These are phyloP conservation scores for Protoeuglena noctilucae DNA, from an alignment of 139 green algal genomes.

Conservation along the genomic window DNA sequence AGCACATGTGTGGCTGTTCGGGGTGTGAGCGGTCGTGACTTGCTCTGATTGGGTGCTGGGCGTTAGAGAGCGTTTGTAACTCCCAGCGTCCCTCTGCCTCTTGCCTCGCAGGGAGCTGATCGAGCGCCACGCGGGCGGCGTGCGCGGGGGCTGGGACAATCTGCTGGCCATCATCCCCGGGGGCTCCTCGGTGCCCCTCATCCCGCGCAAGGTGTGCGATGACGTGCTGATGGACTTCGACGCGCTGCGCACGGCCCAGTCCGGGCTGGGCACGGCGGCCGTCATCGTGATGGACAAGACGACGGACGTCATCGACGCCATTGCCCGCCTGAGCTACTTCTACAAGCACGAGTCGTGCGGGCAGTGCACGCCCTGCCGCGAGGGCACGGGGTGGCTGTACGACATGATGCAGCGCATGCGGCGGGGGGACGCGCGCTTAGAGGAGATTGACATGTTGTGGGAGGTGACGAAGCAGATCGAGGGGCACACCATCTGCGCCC, in stretches of 20 bases:
- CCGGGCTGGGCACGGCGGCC: conserved; percentile 82
- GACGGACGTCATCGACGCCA: conserved; percentile 92
- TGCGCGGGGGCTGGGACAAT: conserved; percentile 96
- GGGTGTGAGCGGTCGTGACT: too few relatives aligned
- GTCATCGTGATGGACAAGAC: conserved; percentile 99
- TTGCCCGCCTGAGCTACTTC: conserved; percentile 87
- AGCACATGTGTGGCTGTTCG: too few relatives aligned
- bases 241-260: conserved; percentile 71
- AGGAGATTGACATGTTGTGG: conserved; percentile 97
- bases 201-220: conserved; percentile 71
- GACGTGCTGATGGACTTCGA: conserved; percentile 98
- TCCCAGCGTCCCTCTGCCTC: too few relatives aligned
- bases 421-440: conserved; percentile 60
- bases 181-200: conserved; percentile 78
- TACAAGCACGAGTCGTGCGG: conserved; percentile 99
- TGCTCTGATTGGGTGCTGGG: too few relatives aligned
- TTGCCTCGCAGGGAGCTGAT: conserved; percentile 96
- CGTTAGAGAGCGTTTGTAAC: too few relatives aligned
- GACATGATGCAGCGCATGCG: conserved; percentile 43
- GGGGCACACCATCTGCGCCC: conserved; percentile 95
- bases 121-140: conserved; percentile 82
- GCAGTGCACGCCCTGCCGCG: conserved; percentile 95
- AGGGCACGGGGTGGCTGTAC: conserved; percentile 81
- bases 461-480: conserved; percentile 94
- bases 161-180: conserved; percentile 94